Percentiles rank a stretch among this genome's conserved stretches.
Evolutionary conservation across 768 basidiomycete species (phyloP).

Genomic region (Pleurotus eryngii): DNA sequence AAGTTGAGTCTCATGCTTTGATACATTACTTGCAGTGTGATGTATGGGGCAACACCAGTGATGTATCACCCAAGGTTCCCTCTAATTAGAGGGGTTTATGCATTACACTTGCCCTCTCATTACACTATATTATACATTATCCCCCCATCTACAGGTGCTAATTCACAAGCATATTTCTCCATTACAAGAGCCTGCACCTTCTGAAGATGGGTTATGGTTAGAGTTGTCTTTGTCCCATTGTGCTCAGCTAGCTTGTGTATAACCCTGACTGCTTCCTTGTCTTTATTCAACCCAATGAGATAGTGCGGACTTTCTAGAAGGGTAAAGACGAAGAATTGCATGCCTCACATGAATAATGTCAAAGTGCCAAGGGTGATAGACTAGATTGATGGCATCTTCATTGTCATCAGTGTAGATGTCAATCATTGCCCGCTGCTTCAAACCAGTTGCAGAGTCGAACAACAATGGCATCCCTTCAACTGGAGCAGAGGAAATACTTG

Average conservation of each 20-base stretch:
- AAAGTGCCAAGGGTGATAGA: slow-evolving; percentile 66
- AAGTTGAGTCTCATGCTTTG: no score
- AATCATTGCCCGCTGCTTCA: background rate
- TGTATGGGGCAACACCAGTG: no score
- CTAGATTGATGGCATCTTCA: slow-evolving; percentile 34
- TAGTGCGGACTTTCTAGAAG: slow-evolving; percentile 70
- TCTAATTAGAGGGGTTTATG: no score
- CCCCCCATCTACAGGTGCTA: no score
- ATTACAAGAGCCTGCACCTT: slow-evolving; percentile 15
- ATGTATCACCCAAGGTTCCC: no score
- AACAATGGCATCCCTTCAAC: background rate
- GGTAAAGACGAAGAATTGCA: slow-evolving; percentile 64
- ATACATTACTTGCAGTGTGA: no score
- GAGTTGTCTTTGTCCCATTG: slow-evolving; percentile 46
- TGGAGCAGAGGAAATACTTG: background rate
- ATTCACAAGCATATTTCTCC: background rate
- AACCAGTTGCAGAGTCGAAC: background rate
- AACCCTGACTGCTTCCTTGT: slow-evolving; percentile 59
- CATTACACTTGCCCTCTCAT: no score
- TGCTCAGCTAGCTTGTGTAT: slow-evolving; percentile 59
- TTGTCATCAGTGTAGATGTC: slow-evolving; percentile 1
- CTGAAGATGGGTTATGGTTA: slow-evolving; percentile 50
- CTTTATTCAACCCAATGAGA: slow-evolving; percentile 64
- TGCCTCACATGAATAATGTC: slow-evolving; percentile 58
- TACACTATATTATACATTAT: no score